Base-by-base conservation (phyloP, 108 stramenopile species). In the Bacterosira constricta region DNA sequence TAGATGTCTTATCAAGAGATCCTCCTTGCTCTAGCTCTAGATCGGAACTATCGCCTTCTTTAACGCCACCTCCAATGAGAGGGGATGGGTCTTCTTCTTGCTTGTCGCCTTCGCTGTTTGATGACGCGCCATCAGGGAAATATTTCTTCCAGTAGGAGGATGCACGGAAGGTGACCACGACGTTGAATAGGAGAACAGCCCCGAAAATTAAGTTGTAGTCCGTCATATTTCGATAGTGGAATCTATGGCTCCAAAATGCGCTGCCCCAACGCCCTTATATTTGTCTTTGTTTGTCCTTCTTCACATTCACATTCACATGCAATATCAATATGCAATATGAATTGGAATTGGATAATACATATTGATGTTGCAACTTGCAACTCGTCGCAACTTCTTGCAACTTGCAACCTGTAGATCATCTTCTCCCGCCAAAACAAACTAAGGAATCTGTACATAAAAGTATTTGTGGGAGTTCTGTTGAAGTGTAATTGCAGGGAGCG, bases 151-250 rank as follows among this genome's bases (percentile, higher is more conserved):
- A 94, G 50, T 81, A 72, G 13, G 75, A 86, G 29, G 85, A 88
- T 9, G 85, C 81, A 12, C 86, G 89, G 55, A 91, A 90, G 39
- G 93, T 94, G 20, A 87, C 80, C 11, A 82, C 27, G 18, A 77
- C 75, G 56, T 91, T 91, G 39, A 89, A 56, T 26, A 83, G 30
- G 54, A 94, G 70, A 26, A 83, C 79, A 9, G 41, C 78, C 15
- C 77, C 66, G 80, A 94, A 94, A 45, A 91, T 88, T 12, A 63
- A 58, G 30, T 73, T 62, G 80, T 81, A 93, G 59, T 88, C 71
- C 25, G 86, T 83, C 90, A 91, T 91, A 52, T 31, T 73, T 60
- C 6, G 23, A 13, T 63, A 13, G 15, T 46, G 15, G n/a, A n/a
- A n/a, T n/a, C n/a, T n/a, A n/a, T n/a, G n/a, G n/a, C n/a, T n/a